A percentile compares a stretch with the other conserved stretches of the same genome.
Evolutionary conservation across 1,284 basidiomycete species (phyloP).

Genomic region (Cutaneotrichosporon sp.): DNA sequence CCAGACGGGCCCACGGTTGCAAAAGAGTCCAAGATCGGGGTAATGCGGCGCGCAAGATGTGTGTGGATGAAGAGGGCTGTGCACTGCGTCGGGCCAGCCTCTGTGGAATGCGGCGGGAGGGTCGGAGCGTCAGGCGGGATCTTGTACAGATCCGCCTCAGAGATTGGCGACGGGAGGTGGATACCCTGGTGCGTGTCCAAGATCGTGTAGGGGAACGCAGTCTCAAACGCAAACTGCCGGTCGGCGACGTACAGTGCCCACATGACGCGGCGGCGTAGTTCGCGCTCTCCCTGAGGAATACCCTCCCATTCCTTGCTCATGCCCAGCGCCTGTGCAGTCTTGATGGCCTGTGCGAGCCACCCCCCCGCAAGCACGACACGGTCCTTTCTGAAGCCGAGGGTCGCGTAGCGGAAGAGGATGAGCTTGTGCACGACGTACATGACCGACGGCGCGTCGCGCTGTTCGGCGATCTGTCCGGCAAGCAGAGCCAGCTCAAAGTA

Average conservation of each 20-base stretch:
- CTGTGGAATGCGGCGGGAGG: constrained; percentile 38
- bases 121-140: constrained; percentile 32
- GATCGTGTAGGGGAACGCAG: constrained; percentile 48
- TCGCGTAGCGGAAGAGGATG: constrained; percentile 42
- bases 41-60: constrained; percentile 43
- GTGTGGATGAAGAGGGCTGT: constrained; percentile 47
- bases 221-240: constrained; percentile 44
- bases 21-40: constrained; percentile 45
- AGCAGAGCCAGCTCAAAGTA: constrained; percentile 46
- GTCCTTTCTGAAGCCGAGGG: constrained; percentile 35
- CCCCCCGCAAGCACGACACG: constrained; percentile 34
- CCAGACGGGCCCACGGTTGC: constrained; percentile 39
- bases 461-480: constrained; percentile 39
- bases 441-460: constrained; percentile 39
- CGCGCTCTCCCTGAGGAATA: constrained; percentile 43
- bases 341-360: constrained; percentile 46
- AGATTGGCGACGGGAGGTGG: constrained; percentile 43
- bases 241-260: constrained; percentile 48
- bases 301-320: constrained; percentile 50
- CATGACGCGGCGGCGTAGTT: constrained; percentile 46
- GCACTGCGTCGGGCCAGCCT: constrained; percentile 39
- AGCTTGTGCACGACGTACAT: constrained; percentile 49
- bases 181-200: constrained; percentile 45
- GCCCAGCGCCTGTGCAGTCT: constrained; percentile 44
- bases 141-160: constrained; percentile 45